These are phyloP conservation scores for Amanita polypyramis DNA, from an alignment of 768 basidiomycete genomes.

Conservation along the genomic window DNA sequence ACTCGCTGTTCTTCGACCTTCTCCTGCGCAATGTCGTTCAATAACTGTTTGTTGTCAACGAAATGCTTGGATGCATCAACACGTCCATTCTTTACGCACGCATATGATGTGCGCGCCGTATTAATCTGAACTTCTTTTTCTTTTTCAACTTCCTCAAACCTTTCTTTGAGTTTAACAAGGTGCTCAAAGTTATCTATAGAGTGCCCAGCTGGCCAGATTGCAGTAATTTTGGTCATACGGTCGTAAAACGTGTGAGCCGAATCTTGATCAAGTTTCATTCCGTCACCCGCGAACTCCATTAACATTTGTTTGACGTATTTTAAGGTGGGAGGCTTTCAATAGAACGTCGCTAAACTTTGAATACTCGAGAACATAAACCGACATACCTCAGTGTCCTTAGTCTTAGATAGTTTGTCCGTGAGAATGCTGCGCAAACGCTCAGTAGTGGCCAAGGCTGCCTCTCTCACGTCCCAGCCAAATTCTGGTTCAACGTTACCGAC, in stretches of 20 bases:
- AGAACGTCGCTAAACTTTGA: neutral
- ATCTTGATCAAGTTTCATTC: neutral
- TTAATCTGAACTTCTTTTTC: neutral
- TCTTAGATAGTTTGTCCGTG: constrained; percentile 5
- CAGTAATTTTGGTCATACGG: neutral
- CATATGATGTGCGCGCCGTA: neutral
- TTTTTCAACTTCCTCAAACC: neutral
- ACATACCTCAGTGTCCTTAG: neutral
- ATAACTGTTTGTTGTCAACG: neutral
- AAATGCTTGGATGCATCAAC: neutral
- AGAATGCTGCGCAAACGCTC: constrained; percentile 7
- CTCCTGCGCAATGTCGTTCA: constrained; percentile 3
- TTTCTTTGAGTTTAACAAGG: neutral
- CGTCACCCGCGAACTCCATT: neutral
- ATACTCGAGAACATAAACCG: neutral
- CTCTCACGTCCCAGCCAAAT: constrained; percentile 12
- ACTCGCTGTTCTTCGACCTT: constrained; percentile 11
- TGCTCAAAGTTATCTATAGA: neutral
- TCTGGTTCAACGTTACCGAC: constrained; percentile 16
- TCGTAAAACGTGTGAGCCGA: constrained; percentile 4
- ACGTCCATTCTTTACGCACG: neutral
- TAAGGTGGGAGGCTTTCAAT: neutral
- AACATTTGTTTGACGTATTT: neutral
- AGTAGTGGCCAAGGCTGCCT: constrained; percentile 10
- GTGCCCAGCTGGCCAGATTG: neutral